Evolutionary conservation across 345 rosid genomes (phyloP).

Genomic region (Dovyalis caffra): DNA sequence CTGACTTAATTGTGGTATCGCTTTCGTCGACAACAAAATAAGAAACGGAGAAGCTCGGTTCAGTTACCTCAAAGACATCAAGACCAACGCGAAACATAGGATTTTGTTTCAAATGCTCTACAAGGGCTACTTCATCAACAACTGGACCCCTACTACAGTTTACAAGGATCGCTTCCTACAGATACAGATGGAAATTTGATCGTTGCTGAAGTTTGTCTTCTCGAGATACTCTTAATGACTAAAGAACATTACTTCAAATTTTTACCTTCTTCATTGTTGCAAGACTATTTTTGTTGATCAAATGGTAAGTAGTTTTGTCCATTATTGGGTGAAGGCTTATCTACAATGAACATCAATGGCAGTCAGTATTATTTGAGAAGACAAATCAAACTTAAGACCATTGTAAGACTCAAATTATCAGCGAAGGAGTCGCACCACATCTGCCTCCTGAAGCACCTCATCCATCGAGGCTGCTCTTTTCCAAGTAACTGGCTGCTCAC

Average conservation of each 20-base stretch:
- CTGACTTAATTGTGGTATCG: neutral
- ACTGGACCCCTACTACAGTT: conserved; percentile 98
- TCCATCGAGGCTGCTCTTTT: conserved; percentile 86
- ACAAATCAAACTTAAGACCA: neutral
- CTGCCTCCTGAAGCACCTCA: conserved; percentile 87
- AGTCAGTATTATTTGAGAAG: neutral
- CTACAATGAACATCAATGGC: conserved; percentile 37
- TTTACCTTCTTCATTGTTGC: conserved; percentile 91
- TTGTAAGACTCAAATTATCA: neutral
- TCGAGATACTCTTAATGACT: neutral
- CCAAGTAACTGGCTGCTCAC: conserved; percentile 87
- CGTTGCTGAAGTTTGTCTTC: no score
- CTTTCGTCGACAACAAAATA: neutral
- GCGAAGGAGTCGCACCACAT: conserved; percentile 51
- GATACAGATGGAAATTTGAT: neutral
- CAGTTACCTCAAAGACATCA: conserved; percentile 86
- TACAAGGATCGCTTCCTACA: conserved; percentile 88
- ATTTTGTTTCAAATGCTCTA: conserved; percentile 77
- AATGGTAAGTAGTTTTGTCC: conserved; percentile 94
- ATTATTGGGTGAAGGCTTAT: conserved; percentile 94
- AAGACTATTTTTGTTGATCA: conserved; percentile 88
- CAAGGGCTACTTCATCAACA: conserved; percentile 88
- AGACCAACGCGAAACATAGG: conserved; percentile 99
- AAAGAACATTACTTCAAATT: neutral
- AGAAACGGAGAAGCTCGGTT: neutral